Evolutionary conservation across 805 yeast genomes (phyloP).

Genomic region (Ogataea corticis): DNA sequence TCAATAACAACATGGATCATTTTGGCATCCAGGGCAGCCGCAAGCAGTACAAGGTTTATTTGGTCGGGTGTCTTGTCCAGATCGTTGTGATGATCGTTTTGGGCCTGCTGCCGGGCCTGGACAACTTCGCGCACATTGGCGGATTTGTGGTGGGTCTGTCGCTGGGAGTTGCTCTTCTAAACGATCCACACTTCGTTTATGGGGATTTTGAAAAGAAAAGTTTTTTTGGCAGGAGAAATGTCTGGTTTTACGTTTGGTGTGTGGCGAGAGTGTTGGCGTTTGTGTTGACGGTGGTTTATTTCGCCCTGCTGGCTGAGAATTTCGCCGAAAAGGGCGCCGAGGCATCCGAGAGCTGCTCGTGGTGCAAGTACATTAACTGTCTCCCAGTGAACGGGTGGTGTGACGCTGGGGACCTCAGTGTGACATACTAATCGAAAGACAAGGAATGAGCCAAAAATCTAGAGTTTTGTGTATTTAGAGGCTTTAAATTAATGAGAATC

Average conservation of each 20-base stretch:
- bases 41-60: conserved; percentile 43
- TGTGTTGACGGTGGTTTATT: conserved; percentile 49
- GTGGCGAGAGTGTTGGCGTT: conserved; percentile 45
- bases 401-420: conserved; percentile 30
- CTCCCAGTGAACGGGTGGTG: conserved; percentile 75
- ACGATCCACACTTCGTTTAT: conserved; percentile 53
- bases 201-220: conserved; percentile 12
- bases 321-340: conserved; percentile 50
- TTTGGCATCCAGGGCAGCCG: conserved; percentile 36
- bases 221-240: conserved; percentile 4
- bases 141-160: conserved; percentile 66
- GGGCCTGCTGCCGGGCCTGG: conserved; percentile 72
- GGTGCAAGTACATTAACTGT: conserved; percentile 77
- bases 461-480: too few species aligned
- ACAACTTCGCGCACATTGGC: conserved; percentile 74
- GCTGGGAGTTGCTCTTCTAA: conserved; percentile 48
- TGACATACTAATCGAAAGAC: conserved; percentile 3
- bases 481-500: too few species aligned
- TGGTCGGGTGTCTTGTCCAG: conserved; percentile 53
- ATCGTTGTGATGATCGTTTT: conserved; percentile 58
- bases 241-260: conserved; percentile 53
- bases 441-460: too few species aligned
- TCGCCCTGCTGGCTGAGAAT: conserved; percentile 48
- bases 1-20: conserved; percentile 46
- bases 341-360: conserved; percentile 45